Evolutionary conservation across 169 alveolate species (phyloP), one percentile per base, ranked within the genome.

Genomic region (Plasmodium adleri): DNA sequence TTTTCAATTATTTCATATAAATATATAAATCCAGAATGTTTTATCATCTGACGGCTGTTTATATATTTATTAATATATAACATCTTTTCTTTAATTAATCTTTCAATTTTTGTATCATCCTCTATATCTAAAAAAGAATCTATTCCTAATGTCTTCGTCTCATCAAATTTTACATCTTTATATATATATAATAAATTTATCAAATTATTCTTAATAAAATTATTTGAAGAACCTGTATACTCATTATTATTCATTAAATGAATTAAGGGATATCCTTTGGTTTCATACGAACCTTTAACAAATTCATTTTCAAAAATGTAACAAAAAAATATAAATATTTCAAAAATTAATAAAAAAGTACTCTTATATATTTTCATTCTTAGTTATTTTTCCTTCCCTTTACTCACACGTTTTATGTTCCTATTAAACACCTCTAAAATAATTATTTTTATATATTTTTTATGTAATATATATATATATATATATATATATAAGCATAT

Each of bases 1-100:
- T 12, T 73, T 49, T 83, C 54, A 17, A 83, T 63, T 56, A 83
- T 83, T 83, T 83, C 91, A 72, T 83, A 83, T 28, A 83, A 28
- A 73, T 83, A 15, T 6, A 83, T 83, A 70, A 83, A 1, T 8
- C 91, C 91, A 7, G 76, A 63, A 68, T 68, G 67, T 45, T 83
- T 83, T 28, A 83, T 28, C 13, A 83, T 1, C 26, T 83, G 72
- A 5, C 73, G 60, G 15, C 47, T 32, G 49, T 32, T 67, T 22
- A 59, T 74, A 68, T 52, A 20, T 28, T 56, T 83, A 54, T 63
- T 71, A 73, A 83, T 83, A 49, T 43, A 22, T 47, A 54, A 39
- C 15, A 71, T 70, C 32, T 56, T 83, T 70, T 59, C 85, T 50
- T 59, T 70, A 47, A 83, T 32, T 15, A 83, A 12, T 60, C 85